Percentiles rank a stretch among this genome's conserved stretches.
phyloP scores from a whole-genome alignment of 805 yeast genomes.

The Metschnikowia orientalis region DNA sequence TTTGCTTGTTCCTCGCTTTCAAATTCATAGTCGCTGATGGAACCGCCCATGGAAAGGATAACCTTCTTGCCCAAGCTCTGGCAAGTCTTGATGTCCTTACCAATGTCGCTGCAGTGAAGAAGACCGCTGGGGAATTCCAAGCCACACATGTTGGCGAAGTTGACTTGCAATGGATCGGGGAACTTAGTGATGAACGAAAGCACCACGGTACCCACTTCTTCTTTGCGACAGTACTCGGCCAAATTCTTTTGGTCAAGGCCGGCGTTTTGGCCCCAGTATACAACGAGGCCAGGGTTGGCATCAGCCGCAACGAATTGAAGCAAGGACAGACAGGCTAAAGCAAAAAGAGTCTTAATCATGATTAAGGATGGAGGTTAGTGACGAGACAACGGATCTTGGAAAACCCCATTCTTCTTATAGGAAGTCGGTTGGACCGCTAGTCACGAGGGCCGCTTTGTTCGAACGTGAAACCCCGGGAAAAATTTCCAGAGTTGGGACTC shows the following conservation, averaged over 20 bases:
- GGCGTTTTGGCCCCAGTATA: constrained; percentile 89
- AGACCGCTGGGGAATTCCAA: constrained; percentile 41
- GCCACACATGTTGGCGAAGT: constrained; percentile 54
- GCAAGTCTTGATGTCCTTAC: constrained; percentile 15
- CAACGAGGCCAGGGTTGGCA: no score
- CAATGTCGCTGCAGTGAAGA: constrained; percentile 14
- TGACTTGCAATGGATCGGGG: constrained; percentile 37
- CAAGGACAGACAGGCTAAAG: no score
- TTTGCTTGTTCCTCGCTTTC: constrained; percentile 50
- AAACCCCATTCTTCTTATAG: no score
- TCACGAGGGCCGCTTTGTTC: no score
- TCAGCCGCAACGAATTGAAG: no score
- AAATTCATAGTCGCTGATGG: constrained; percentile 55
- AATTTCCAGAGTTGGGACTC: no score
- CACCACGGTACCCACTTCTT: constrained; percentile 66
- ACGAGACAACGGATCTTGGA: no score
- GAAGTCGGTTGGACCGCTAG: no score
- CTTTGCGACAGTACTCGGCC: constrained; percentile 56
- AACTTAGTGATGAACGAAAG: constrained; percentile 67
- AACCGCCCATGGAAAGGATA: constrained; percentile 42
- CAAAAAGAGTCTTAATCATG: no score
- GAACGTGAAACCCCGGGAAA: no score
- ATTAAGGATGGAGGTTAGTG: no score
- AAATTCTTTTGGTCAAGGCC: constrained; percentile 39
- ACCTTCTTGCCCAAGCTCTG: constrained; percentile 12